Conservation (phyloP, 441 rosid genomes). For the Gossypium davidsonii region DNA sequence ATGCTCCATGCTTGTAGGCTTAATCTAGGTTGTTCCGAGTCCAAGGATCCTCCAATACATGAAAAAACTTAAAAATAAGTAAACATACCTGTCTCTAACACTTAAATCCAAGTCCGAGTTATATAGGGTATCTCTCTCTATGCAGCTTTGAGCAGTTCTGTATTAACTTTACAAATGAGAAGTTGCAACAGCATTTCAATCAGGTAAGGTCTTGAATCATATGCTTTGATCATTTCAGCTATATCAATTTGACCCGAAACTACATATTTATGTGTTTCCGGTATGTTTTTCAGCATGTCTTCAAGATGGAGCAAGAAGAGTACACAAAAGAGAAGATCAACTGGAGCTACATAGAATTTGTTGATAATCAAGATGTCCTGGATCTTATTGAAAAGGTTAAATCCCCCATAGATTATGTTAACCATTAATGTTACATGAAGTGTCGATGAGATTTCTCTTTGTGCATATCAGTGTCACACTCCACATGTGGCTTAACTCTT, state of each 20-base stretch:
- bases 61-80: neutral
- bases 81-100: neutral
- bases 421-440: neutral
- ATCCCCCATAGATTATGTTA: neutral
- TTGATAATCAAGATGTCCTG: conserved; percentile 93
- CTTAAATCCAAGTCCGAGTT: neutral
- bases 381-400: conserved; percentile 86
- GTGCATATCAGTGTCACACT: neutral
- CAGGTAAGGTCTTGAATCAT: conserved; percentile 45
- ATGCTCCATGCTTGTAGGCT: conserved; percentile 10
- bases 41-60: no score
- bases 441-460: neutral
- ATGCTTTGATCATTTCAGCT: neutral
- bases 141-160: conserved; percentile 98
- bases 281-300: conserved; percentile 66
- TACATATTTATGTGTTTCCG: conserved; percentile 14
- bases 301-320: conserved; percentile 99
- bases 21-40: neutral
- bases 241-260: neutral
- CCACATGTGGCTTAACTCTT: neutral
- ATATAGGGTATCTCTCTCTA: neutral
- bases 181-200: conserved; percentile 97
- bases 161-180: conserved; percentile 95
- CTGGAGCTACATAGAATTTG: conserved; percentile 99
- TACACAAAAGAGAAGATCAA: conserved; percentile 88